Percentiles rank a stretch among this genome's conserved stretches.
These are phyloP conservation scores for Podospora comata DNA, from an alignment of 495 filamentous ascomycete species.

Conservation along the genomic window DNA sequence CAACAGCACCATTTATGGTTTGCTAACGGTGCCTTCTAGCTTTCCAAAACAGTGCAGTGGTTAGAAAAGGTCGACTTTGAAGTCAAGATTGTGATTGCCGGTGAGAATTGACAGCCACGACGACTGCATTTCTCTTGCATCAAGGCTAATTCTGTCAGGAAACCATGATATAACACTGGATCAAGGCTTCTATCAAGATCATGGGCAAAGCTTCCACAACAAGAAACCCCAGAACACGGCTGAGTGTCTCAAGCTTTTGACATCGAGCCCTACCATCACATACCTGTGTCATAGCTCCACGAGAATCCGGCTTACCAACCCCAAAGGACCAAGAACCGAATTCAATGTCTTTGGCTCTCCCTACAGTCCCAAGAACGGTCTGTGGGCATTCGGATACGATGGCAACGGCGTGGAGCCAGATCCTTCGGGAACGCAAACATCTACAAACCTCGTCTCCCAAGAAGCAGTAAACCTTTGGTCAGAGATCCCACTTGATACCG, in stretches of 20 bases:
- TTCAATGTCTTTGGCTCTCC: conserved; percentile 80
- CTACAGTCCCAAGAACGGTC: conserved; percentile 58
- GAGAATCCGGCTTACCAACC: conserved; percentile 53
- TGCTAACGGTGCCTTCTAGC: conserved; percentile 19
- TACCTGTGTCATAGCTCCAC: conserved; percentile 64
- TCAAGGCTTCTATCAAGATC: conserved; percentile 54
- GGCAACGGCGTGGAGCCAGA: conserved; percentile 26
- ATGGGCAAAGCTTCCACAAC: conserved; percentile 58
- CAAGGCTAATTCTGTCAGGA: conserved; percentile 41
- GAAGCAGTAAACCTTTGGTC: conserved; percentile 51
- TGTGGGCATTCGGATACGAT: conserved; percentile 72
- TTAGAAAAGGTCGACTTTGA: conserved; percentile 71
- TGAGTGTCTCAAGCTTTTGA: conserved; percentile 56
- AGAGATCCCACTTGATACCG: conserved; percentile 63
- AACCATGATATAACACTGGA: conserved; percentile 82
- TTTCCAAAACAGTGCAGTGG: conserved; percentile 65
- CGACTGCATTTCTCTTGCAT: conserved; percentile 9
- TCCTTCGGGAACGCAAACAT: neutral
- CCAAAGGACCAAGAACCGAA: conserved; percentile 58
- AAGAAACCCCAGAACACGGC: conserved; percentile 54
- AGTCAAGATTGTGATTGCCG: conserved; percentile 80
- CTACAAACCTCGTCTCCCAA: neutral
- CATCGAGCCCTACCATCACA: conserved; percentile 54
- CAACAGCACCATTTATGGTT: neutral
- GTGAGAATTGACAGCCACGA: conserved; percentile 44